Evolutionary conservation across 2,329 filamentous ascomycete genomes (phyloP).

Genomic region (Beauveria brongniartii): DNA sequence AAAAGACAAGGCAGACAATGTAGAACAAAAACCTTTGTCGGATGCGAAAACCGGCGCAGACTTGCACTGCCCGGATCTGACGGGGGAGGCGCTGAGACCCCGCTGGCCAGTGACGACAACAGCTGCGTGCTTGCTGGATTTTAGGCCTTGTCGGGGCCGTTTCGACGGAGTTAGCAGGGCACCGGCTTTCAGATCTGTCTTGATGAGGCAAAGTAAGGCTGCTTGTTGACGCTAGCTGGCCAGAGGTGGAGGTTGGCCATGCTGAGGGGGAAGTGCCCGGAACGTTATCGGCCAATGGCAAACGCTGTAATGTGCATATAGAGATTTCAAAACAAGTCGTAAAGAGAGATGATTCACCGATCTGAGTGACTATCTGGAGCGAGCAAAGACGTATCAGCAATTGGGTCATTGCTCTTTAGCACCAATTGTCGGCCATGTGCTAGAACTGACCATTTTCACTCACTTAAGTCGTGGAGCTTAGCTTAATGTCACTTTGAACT

Average conservation of each 20-base stretch:
- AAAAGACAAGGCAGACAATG: background rate
- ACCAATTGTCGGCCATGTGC: too few relatives aligned
- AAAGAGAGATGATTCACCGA: too few relatives aligned
- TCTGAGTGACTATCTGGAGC: too few relatives aligned
- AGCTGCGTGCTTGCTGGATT: background rate
- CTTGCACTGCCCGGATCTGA: constrained; percentile 2
- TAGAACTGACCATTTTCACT: too few relatives aligned
- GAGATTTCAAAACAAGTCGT: too few relatives aligned
- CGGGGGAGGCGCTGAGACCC: background rate
- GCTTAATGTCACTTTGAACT: too few relatives aligned
- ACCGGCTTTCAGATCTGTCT: background rate
- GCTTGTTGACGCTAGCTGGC: background rate
- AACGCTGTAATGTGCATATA: background rate
- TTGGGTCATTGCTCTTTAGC: too few relatives aligned
- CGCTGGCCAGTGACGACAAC: background rate
- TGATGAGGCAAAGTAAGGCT: background rate
- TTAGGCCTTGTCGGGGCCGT: background rate
- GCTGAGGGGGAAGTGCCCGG: background rate
- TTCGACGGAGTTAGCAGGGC: background rate
- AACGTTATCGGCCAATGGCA: background rate
- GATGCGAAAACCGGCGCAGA: background rate
- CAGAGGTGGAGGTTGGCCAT: background rate
- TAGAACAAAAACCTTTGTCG: background rate
- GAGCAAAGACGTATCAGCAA: too few relatives aligned
- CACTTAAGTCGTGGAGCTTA: too few relatives aligned